Conservation (phyloP, 331 rosid species). For the Phaseolus coccineus region DNA sequence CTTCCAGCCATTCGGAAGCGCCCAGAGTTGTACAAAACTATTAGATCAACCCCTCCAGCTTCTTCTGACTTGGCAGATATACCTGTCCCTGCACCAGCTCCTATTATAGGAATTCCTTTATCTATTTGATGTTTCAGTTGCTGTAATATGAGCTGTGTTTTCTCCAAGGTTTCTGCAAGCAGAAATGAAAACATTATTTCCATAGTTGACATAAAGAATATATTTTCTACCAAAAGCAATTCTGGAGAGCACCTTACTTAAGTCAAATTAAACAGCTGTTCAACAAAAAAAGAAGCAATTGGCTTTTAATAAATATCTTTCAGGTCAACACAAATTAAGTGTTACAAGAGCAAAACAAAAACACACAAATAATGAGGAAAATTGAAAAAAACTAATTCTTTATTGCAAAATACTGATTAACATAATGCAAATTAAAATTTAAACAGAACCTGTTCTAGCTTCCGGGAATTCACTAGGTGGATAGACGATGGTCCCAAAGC, state of each 20-base stretch:
- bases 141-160: constrained; percentile 71
- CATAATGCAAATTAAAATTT: constrained; percentile 26
- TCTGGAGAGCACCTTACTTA: neutral
- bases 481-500: constrained; percentile 50
- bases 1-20: constrained; percentile 98
- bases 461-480: constrained; percentile 80
- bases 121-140: constrained; percentile 74
- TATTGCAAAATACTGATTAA: constrained; percentile 28
- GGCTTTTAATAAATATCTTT: constrained; percentile 20
- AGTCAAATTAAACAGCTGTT: neutral
- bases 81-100: constrained; percentile 97
- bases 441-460: constrained; percentile 73
- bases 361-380: constrained; percentile 10
- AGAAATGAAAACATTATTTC: constrained; percentile 14
- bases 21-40: constrained; percentile 90
- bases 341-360: neutral
- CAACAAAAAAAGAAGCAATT: constrained; percentile 32
- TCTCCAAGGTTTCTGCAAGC: constrained; percentile 73
- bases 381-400: constrained; percentile 19
- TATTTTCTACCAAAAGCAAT: constrained; percentile 14
- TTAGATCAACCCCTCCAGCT: constrained; percentile 92
- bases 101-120: constrained; percentile 77
- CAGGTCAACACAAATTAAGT: constrained; percentile 33
- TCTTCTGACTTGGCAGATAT: constrained; percentile 98
- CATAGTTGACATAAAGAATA: constrained; percentile 34